Conservation (phyloP, 495 filamentous ascomycete species). For the Corynascus novoguineensis region DNA sequence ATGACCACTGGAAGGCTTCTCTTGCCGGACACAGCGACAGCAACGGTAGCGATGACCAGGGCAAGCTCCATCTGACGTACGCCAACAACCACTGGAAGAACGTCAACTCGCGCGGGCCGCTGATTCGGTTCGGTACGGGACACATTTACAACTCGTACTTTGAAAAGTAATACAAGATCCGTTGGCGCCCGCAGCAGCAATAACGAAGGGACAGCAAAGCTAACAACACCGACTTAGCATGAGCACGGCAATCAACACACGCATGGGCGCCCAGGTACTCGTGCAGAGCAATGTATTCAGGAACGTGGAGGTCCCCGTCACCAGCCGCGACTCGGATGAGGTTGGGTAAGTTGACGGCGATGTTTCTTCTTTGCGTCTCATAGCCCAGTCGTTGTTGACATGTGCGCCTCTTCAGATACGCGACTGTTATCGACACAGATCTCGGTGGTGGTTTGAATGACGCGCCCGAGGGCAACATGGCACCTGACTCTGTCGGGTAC, state of each 20-base stretch:
- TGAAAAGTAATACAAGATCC: slow-evolving; percentile 27
- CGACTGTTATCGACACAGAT: slow-evolving; percentile 49
- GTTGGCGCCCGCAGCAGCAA: background rate
- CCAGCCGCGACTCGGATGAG: slow-evolving; percentile 51
- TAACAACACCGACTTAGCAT: slow-evolving; percentile 25
- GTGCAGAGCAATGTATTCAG: slow-evolving; percentile 57
- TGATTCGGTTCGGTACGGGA: slow-evolving; percentile 58
- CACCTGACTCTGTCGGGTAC: slow-evolving; percentile 43
- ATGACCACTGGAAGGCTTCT: slow-evolving; percentile 63
- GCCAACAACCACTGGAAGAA: slow-evolving; percentile 59
- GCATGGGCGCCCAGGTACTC: slow-evolving; percentile 58
- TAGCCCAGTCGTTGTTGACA: background rate
- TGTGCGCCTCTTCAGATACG: slow-evolving; percentile 26
- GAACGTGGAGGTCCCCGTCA: slow-evolving; percentile 42
- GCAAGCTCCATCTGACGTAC: slow-evolving; percentile 55
- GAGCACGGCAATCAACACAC: slow-evolving; percentile 58
- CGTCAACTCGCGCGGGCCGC: slow-evolving; percentile 55
- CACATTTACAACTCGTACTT: slow-evolving; percentile 46
- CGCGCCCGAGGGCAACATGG: slow-evolving; percentile 45
- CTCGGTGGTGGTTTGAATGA: slow-evolving; percentile 47
- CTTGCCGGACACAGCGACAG: slow-evolving; percentile 57
- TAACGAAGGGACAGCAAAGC: background rate
- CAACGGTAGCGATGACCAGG: slow-evolving; percentile 44
- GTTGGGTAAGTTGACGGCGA: slow-evolving; percentile 26
- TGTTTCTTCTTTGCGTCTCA: background rate